Percentiles rank a stretch among this genome's conserved stretches.
Conservation (phyloP, 78 protist genomes). For the Speleostelium caveatum region DNA sequence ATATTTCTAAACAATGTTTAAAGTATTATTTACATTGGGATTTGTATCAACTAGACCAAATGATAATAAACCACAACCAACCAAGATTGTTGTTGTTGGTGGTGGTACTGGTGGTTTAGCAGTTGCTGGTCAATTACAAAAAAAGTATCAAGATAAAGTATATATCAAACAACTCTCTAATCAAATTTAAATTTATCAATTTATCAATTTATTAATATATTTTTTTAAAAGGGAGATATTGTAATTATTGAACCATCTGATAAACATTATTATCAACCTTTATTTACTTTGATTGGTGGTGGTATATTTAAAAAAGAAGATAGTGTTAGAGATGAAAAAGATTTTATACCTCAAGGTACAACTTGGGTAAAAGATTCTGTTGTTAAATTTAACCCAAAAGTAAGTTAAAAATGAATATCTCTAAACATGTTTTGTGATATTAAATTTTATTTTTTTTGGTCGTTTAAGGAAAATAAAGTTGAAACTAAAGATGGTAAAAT, state of each 20-base stretch:
- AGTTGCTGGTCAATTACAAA: conserved; percentile 48
- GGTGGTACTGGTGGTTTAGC: conserved; percentile 87
- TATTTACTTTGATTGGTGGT: conserved; percentile 88
- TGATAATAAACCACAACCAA: not conserved
- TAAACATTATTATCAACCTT: conserved; percentile 87
- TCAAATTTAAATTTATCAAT: no score
- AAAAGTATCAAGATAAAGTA: conserved; percentile 19
- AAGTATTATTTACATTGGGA: no score
- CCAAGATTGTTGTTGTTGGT: conserved; percentile 75
- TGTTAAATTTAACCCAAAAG: conserved; percentile 40
- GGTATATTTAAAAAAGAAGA: conserved; percentile 31
- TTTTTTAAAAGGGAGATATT: no score
- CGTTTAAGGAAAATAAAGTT: conserved; percentile 23
- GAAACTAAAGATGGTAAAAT: conserved; percentile 58
- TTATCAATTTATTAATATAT: no score
- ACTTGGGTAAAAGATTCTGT: conserved; percentile 70
- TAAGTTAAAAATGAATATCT: not conserved
- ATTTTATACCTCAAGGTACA: conserved; percentile 69
- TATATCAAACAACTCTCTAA: no score
- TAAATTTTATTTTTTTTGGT: not conserved
- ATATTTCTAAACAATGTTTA: no score
- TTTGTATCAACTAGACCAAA: no score
- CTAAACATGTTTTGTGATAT: not conserved
- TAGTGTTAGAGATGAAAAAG: conserved; percentile 14
- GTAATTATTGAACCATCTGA: conserved; percentile 70